Percentiles rank a stretch among this genome's conserved stretches.
phyloP scores from a whole-genome alignment of 148 eudicot species.

The Bassia scoparia region DNA sequence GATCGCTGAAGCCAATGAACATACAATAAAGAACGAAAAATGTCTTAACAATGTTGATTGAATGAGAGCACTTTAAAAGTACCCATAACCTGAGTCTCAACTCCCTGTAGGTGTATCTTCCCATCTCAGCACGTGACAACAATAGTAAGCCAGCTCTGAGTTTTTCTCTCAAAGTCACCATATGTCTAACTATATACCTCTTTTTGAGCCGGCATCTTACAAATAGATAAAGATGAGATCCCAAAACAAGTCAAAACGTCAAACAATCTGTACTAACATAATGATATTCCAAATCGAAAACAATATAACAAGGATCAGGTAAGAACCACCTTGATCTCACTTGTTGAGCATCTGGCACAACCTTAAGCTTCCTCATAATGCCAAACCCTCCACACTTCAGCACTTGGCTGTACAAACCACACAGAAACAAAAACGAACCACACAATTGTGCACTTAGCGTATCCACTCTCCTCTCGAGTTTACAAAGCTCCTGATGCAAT shows the following conservation, averaged over 20 bases:
- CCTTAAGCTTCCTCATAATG: slow-evolving; percentile 74
- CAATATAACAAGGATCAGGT: not conserved
- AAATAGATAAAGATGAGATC: slow-evolving; percentile 3
- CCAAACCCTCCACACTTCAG: slow-evolving; percentile 84
- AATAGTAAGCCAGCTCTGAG: slow-evolving; percentile 84
- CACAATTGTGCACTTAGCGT: slow-evolving; percentile 1
- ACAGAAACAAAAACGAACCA: not conserved
- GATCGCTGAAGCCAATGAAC: not conserved
- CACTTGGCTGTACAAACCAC: slow-evolving; percentile 56
- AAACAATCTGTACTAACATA: too few species aligned
- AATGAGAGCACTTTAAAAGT: not conserved
- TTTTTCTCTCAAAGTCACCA: slow-evolving; percentile 91
- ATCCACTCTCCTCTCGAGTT: not conserved
- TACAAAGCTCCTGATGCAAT: not conserved
- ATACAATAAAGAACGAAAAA: too few species aligned
- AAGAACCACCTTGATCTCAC: slow-evolving; percentile 81
- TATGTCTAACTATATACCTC: slow-evolving; percentile 96
- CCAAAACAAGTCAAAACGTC: slow-evolving; percentile 1
- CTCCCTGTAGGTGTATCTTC: slow-evolving; percentile 96
- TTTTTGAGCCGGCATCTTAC: slow-evolving; percentile 84
- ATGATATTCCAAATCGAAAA: not conserved
- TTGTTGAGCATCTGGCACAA: slow-evolving; percentile 68
- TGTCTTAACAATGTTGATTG: not conserved
- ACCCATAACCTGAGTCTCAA: slow-evolving; percentile 88
- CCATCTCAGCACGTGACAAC: slow-evolving; percentile 99